Evolutionary conservation across 768 basidiomycete species (phyloP), one percentile per base, ranked within the genome.

Genomic region (Suillus clintonianus): DNA sequence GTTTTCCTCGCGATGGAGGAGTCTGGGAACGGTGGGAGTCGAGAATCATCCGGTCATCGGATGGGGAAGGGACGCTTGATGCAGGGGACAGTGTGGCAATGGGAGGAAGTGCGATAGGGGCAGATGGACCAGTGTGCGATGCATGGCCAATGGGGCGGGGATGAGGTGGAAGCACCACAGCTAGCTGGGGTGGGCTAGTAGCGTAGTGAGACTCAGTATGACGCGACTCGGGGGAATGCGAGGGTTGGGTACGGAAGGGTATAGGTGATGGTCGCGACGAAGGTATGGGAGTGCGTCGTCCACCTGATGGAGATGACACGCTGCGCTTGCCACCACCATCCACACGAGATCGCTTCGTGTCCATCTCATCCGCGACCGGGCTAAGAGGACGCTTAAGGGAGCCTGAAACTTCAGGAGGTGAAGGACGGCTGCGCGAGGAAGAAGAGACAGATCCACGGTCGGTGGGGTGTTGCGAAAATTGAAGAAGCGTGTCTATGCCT

Each of bases 401-500:
- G 2, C 78, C 74, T 5, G 80, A 54, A 22, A 78, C 80, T 11
- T 75, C 68, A 13, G 88, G 81, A 4, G 91, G 87, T n/a, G 89
- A 89, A 8, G 84, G 79, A 54, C 85, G 89, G 64, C 86, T 86
- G 36, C 85, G 79, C 34, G 84, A 85, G 9, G 89, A 90, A 0
- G 89, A 89, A n/a, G 56, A 57, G 4, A 89, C 81, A 3, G 89
- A 90, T 61, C 86, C 86, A 43, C 89, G 86, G 70, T 89, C 22
- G 67, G 62, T 27, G 69, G 37, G 76, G 67, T 75, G 77, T 66
- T 68, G 89, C 77, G 63, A 76, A 6, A 97, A 81, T 2, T 84
- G 86, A 76, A 97, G 92, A 39, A 97, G 79, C 0, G 92, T 86
- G 68, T 94, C 94, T 5, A 88, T 91, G 30, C 90, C 92, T 74